Percentiles rank a stretch among this genome's conserved stretches.
phyloP scores from a whole-genome alignment of 306 rosid genomes.

The Lathyrus oleraceus region DNA sequence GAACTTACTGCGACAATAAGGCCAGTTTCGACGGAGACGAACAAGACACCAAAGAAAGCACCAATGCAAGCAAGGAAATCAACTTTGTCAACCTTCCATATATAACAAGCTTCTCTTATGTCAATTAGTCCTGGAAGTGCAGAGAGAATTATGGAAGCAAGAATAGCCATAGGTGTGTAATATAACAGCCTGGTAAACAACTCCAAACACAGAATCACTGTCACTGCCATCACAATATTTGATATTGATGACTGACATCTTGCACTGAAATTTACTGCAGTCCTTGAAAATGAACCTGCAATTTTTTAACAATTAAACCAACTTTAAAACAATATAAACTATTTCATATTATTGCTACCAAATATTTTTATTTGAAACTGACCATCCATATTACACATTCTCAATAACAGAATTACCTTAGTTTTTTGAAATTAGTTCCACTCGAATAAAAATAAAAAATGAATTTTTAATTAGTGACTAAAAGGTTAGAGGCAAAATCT shows the following conservation, averaged over 20 bases:
- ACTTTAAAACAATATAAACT: neutral
- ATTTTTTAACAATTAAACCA: neutral
- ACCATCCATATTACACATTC: too few relatives aligned
- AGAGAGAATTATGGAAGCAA: slow-evolving; percentile 80
- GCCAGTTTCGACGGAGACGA: slow-evolving; percentile 68
- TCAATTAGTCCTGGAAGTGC: slow-evolving; percentile 84
- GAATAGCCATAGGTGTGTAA: slow-evolving; percentile 82
- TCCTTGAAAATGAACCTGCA: slow-evolving; percentile 83
- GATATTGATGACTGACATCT: slow-evolving; percentile 71
- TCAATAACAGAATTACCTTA: too few relatives aligned
- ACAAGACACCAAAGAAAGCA: slow-evolving; percentile 78
- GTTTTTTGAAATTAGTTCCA: too few relatives aligned
- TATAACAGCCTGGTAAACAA: slow-evolving; percentile 68
- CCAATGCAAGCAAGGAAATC: slow-evolving; percentile 79
- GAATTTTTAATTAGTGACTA: too few relatives aligned
- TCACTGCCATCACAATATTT: slow-evolving; percentile 75
- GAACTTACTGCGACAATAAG: slow-evolving; percentile 69
- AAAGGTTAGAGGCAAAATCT: neutral
- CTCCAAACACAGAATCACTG: slow-evolving; percentile 66
- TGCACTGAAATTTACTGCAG: slow-evolving; percentile 85
- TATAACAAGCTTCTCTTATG: slow-evolving; percentile 52
- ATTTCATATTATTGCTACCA: too few relatives aligned
- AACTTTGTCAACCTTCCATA: slow-evolving; percentile 81
- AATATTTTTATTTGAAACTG: too few relatives aligned
- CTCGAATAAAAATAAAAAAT: too few relatives aligned